Base-by-base conservation (phyloP, 2,329 filamentous ascomycete genomes). In the Parastagonospora nodorum region DNA sequence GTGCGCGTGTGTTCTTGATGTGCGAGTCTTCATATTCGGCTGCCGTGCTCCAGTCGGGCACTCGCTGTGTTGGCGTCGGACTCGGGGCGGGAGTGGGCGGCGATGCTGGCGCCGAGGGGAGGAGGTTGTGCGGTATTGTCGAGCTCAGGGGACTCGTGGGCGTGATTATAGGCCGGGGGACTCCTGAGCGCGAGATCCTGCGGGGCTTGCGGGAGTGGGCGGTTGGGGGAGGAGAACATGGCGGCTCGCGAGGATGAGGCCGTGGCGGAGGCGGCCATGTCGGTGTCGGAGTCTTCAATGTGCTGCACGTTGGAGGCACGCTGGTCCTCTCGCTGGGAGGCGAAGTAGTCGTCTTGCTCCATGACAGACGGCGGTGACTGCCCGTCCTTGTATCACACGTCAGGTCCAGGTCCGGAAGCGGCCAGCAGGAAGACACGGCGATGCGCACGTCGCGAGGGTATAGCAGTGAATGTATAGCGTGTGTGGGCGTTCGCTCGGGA, bases 21-120 rank as follows among this genome's bases (percentile, higher is more conserved):
- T 93, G 90, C 58, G 88, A 84, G 69, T 96, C 90, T 71, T 97
- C 90, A 67, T 90, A 85, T 53, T 91, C 88, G 36, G 87, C 87
- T 15, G 87, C 87, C 55, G 86, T 85, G 67, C 86, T 90, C 89
- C 89, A 92, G 74, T 90, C 88, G 11, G 82, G 82, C n/a, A 78
- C 79, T 57, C 83, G 75, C 56, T 85, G 82, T 58, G 83, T 83
- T 16, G 85, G 85, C 12, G 84, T 86, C 5, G 85, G 85, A 67
- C 83, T 86, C 6, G 85, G 85, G 27, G 85, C 85, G 9, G 85
- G 85, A n/a, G 85, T 88, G 12, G 85, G 85, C 58, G 85, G 85
- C 42, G 84, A 87, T 10, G 84, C 82, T 15, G 85, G 84, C 46
- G 84, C 84, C 5, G 85, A 87, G 14, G 84, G 83, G 8, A 86